These are phyloP conservation scores for Yamadazyma blattariae DNA, from an alignment of 1,139 yeast species.

Conservation along the genomic window DNA sequence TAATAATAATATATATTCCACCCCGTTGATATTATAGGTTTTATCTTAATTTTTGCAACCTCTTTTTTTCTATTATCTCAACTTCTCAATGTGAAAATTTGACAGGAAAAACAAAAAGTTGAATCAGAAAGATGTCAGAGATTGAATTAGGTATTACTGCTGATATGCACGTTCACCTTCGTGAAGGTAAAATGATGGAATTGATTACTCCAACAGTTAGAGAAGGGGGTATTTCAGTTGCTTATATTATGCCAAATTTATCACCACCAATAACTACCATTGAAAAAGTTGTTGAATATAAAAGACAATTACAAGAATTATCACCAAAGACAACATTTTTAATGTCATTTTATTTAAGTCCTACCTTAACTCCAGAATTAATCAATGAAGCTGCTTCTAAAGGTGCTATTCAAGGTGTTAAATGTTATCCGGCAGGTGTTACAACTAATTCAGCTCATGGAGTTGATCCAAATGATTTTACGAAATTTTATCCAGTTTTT, in stretches of 20 bases:
- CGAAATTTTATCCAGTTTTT: conserved; percentile 83
- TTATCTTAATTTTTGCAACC: too few relatives aligned
- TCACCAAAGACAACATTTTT: conserved; percentile 84
- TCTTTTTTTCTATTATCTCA: too few relatives aligned
- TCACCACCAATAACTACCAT: conserved; percentile 90
- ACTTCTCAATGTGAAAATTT: too few relatives aligned
- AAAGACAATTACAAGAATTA: conserved; percentile 56
- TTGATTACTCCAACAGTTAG: conserved; percentile 86
- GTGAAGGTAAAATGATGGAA: conserved; percentile 92
- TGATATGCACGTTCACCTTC: conserved; percentile 93
- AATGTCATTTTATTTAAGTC: conserved; percentile 84
- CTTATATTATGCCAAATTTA: conserved; percentile 94
- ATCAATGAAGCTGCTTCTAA: conserved; percentile 73
- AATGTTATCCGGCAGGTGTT: conserved; percentile 98
- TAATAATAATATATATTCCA: background rate
- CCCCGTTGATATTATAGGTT: too few relatives aligned
- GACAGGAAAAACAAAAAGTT: too few relatives aligned
- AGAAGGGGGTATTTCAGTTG: conserved; percentile 87
- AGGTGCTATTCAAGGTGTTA: conserved; percentile 77
- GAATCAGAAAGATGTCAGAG: conserved; percentile 24
- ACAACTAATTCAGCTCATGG: conserved; percentile 95
- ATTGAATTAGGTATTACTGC: conserved; percentile 80
- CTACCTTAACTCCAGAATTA: conserved; percentile 79
- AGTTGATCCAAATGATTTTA: conserved; percentile 88
- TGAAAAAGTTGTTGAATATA: conserved; percentile 69